A percentile compares a stretch with the other conserved stretches of the same genome.
phyloP scores from a whole-genome alignment of 805 yeast species.

The Metschnikowia reukaufii region DNA sequence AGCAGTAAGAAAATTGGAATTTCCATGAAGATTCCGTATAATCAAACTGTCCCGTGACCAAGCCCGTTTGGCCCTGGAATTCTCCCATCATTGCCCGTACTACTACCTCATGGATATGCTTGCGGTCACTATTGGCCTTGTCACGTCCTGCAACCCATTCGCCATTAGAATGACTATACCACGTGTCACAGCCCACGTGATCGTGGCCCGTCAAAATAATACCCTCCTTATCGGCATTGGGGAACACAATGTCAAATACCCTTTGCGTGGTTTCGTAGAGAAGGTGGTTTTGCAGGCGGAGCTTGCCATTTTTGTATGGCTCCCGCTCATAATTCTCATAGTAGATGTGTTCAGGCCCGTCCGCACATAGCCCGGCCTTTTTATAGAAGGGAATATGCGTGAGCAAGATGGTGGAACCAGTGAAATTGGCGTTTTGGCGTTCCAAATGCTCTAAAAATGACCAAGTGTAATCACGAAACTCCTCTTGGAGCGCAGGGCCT shows the following conservation, averaged over 20 bases:
- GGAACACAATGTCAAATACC: constrained; percentile 71
- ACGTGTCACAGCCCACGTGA: constrained; percentile 86
- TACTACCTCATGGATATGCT: constrained; percentile 70
- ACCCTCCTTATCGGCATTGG: constrained; percentile 62
- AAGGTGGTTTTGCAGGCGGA: constrained; percentile 86
- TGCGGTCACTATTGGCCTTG: constrained; percentile 25
- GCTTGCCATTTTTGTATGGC: constrained; percentile 65
- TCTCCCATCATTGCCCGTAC: constrained; percentile 97
- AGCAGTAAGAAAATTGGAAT: constrained; percentile 71
- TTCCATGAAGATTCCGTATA: constrained; percentile 49
- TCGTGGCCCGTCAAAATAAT: constrained; percentile 92
- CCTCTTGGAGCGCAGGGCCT: constrained; percentile 83
- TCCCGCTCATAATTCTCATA: constrained; percentile 54
- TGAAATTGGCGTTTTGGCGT: constrained; percentile 47
- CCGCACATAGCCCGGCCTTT: constrained; percentile 76
- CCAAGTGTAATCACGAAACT: constrained; percentile 66
- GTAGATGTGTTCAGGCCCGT: constrained; percentile 66
- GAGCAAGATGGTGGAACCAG: constrained; percentile 77
- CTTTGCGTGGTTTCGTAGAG: constrained; percentile 62
- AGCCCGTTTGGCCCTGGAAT: constrained; percentile 83
- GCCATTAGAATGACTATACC: constrained; percentile 49
- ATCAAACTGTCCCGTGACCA: constrained; percentile 72
- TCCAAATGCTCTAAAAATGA: constrained; percentile 65
- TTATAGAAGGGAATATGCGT: constrained; percentile 92
- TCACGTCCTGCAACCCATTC: constrained; percentile 62